These are phyloP conservation scores for Aspergillus eucalypticola DNA, from an alignment of 2,329 filamentous ascomycete genomes.

Conservation along the genomic window DNA sequence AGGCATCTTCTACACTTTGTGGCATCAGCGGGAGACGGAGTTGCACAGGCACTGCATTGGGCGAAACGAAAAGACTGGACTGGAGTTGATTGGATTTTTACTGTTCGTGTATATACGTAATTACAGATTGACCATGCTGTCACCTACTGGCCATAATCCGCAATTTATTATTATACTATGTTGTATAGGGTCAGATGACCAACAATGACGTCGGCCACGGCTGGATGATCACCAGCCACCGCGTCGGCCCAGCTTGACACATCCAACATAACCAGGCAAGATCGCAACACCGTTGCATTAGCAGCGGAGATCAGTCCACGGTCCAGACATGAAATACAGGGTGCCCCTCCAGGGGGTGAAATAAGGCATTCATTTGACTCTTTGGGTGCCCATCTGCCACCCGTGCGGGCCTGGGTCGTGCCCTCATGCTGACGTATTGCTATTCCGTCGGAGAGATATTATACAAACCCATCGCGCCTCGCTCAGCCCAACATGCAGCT, in stretches of 20 bases:
- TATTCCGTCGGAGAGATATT: neutral
- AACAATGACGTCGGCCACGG: neutral
- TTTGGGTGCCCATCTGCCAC: too few species aligned
- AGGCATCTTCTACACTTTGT: neutral
- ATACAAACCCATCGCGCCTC: neutral
- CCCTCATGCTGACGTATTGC: conserved; percentile 7
- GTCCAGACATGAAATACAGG: too few species aligned
- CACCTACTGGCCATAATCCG: too few species aligned
- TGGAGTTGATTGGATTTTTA: neutral
- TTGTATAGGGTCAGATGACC: neutral
- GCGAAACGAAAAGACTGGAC: neutral
- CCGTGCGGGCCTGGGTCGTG: neutral
- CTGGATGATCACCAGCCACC: neutral
- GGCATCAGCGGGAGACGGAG: neutral
- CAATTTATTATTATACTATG: neutral
- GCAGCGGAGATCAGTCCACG: too few species aligned
- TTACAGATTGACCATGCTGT: neutral
- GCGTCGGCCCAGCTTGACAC: neutral
- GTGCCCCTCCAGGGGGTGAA: too few species aligned
- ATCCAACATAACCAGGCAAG: neutral
- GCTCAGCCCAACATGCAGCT: too few species aligned
- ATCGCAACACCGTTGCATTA: neutral
- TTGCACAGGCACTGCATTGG: neutral
- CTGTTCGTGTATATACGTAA: neutral
- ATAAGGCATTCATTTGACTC: too few species aligned